Percentiles rank a stretch among this genome's conserved stretches.
phyloP scores from a whole-genome alignment of 208 protist genomes.

The Trichomonas gallinae region DNA sequence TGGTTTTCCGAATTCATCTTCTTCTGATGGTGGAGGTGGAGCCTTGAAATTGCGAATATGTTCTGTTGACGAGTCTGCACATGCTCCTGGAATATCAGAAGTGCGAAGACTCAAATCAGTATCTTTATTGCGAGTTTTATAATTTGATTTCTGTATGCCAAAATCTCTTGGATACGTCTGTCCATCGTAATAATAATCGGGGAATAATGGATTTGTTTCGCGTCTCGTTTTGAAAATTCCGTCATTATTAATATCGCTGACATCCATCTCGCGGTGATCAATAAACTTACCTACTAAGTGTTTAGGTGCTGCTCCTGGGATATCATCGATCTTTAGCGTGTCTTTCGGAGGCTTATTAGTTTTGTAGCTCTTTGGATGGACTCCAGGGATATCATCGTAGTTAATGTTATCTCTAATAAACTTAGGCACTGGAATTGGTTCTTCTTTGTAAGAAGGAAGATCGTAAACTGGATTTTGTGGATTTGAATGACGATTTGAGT shows the following conservation, averaged over 20 bases:
- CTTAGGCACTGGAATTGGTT: neutral
- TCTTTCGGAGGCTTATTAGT: neutral
- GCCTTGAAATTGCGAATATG: neutral
- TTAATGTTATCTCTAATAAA: neutral
- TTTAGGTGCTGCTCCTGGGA: neutral
- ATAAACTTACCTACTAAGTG: too few species aligned
- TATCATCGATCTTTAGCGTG: neutral
- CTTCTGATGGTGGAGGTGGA: neutral
- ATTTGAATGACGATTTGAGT: neutral
- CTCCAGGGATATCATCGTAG: neutral
- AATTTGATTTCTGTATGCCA: neutral
- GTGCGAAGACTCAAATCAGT: neutral
- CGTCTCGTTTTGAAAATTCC: neutral
- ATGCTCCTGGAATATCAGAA: neutral
- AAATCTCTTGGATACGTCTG: neutral
- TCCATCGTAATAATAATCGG: neutral
- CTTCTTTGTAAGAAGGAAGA: neutral
- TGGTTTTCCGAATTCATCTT: neutral
- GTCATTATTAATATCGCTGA: neutral
- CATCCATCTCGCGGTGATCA: neutral
- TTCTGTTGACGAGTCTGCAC: neutral
- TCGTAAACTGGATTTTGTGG: constrained; percentile 10
- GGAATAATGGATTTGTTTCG: neutral
- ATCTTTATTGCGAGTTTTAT: neutral
- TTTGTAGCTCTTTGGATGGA: neutral